Base-by-base conservation (phyloP, 805 yeast species). In the Nakazawaea holstii region DNA sequence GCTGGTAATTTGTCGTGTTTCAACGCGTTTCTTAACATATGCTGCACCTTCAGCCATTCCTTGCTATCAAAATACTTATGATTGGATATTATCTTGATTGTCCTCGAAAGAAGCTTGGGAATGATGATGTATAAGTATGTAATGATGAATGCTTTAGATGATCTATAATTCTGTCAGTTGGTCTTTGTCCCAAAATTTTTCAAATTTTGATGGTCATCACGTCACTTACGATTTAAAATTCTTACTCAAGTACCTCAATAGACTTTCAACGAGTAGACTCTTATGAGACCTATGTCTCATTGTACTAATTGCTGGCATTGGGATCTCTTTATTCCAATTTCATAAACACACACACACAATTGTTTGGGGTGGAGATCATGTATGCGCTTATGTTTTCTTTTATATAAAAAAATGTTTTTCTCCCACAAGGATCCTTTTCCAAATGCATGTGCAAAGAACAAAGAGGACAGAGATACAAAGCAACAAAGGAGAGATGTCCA, bases 91-190 rank as follows among this genome's bases (percentile, higher is more conserved):
- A 43, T 9, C 48, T 52, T 8, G 56, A 42, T 30, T 46, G 52
- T 38, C 33, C 43, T 43, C 11, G 54, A 53, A 15, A 66, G 39
- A 11, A 61, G 47, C 47, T 57, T 61, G 11, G 73, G 73, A 5
- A 65, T 46, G n/a, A 59, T 58, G 17, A 68, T 62, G 50, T 68
- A 68, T 8, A 66, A 43, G 46, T 65, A 67, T 15, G 70, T 67
- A 42, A 58, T 59, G 8, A 64, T 32, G 48, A 65, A 67, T 5
- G 73, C 72, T 43, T 60, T 61, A 2, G 49, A 35, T 4, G 51
- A 45, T 2, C 51, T 48, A 24, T 6, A 9, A 33, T 2, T n/a
- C n/a, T 30, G 33, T 30, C n/a, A 30, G 33, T 36, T 36, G 26
- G 24, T 2, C 27, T 36, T 24, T 17, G n/a, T 11, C 8, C 8